Evolutionary conservation across 1,284 basidiomycete species (phyloP).

Genomic region (Tilletia indica): DNA sequence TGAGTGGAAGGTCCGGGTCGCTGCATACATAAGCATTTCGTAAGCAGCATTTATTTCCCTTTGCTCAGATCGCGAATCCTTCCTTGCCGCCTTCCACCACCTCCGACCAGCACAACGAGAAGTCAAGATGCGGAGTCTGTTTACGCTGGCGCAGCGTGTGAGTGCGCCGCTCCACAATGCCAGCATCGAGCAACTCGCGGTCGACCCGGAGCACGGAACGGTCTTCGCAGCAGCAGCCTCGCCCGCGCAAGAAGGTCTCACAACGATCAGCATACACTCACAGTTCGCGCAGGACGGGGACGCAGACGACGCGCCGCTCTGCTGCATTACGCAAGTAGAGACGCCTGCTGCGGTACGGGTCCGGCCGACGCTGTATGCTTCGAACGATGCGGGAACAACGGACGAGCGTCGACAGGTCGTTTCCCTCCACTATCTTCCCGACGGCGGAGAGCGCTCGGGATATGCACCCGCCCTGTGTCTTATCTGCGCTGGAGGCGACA

Average conservation of each 20-base stretch:
- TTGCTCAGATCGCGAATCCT: too few species aligned
- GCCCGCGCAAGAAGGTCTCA: not conserved
- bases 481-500: constrained; percentile 47
- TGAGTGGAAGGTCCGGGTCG: too few species aligned
- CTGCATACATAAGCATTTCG: too few species aligned
- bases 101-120: too few species aligned
- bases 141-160: not conserved
- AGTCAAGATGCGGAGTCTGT: constrained; percentile 10
- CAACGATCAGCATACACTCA: not conserved
- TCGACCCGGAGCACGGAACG: constrained; percentile 12
- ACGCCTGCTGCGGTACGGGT: not conserved
- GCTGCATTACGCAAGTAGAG: not conserved
- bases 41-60: too few species aligned
- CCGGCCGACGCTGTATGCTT: not conserved
- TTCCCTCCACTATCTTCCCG: constrained; percentile 41
- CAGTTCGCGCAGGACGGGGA: not conserved
- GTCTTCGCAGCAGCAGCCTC: not conserved
- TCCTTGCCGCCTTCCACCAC: too few species aligned
- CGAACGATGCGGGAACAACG: not conserved
- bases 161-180: not conserved
- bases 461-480: constrained; percentile 44
- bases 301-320: not conserved
- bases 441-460: constrained; percentile 41
- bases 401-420: constrained; percentile 25
- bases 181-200: not conserved